Evolutionary conservation across 805 yeast species (phyloP).

Genomic region (Babjeviella inositovora): DNA sequence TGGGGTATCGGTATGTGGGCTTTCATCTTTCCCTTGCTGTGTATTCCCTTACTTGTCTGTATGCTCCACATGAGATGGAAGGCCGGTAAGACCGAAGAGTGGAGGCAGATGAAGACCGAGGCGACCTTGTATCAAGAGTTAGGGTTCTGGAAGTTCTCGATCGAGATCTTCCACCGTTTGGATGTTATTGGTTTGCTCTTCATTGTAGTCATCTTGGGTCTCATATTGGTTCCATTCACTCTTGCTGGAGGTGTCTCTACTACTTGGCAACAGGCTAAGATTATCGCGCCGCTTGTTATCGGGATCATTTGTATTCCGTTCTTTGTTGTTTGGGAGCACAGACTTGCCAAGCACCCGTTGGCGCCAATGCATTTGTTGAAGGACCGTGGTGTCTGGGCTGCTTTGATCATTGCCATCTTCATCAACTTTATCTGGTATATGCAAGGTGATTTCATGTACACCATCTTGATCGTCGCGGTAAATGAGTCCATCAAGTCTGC

Average conservation of each 20-base stretch:
- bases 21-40: conserved; percentile 49
- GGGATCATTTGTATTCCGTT: conserved; percentile 47
- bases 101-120: conserved; percentile 21
- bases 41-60: conserved; percentile 41
- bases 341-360: conserved; percentile 43
- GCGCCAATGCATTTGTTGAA: conserved; percentile 40
- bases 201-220: conserved; percentile 39
- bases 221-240: conserved; percentile 58
- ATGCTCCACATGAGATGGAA: conserved; percentile 36
- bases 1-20: conserved; percentile 81
- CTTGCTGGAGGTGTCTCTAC: conserved; percentile 47
- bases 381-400: conserved; percentile 64
- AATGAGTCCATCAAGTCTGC: conserved; percentile 44
- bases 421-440: conserved; percentile 48
- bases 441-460: conserved; percentile 56
- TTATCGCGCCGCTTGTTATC: conserved; percentile 55
- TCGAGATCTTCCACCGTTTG: conserved; percentile 34
- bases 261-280: conserved; percentile 43
- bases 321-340: conserved; percentile 43
- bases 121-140: conserved; percentile 18
- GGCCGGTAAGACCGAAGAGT: conserved; percentile 37
- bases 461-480: conserved; percentile 50
- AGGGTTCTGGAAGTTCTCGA: conserved; percentile 14
- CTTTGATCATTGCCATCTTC: conserved; percentile 40
- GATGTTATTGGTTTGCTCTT: conserved; percentile 50